Conservation (phyloP, 495 filamentous ascomycete genomes). For the Podospora pseudocomata region DNA sequence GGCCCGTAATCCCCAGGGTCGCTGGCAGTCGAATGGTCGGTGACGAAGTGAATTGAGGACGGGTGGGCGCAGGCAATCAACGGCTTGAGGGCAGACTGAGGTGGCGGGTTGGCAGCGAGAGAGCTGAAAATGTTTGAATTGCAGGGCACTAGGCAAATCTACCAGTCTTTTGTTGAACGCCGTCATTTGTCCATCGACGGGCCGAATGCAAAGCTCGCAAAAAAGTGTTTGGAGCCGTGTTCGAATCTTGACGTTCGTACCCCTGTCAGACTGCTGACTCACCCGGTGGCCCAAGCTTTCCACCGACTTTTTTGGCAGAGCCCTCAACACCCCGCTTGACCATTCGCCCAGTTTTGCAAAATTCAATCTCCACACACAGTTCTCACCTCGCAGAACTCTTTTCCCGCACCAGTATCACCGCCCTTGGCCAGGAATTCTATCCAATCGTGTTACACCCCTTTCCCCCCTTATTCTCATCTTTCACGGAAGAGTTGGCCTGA, state of each 20-base stretch:
- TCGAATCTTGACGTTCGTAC: constrained; percentile 20
- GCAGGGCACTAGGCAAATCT: not conserved
- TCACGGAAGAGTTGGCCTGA: not conserved
- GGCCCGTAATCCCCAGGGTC: not conserved
- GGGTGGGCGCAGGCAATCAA: not conserved
- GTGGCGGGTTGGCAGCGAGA: not conserved
- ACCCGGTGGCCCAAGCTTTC: constrained; percentile 19
- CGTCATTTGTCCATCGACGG: not conserved
- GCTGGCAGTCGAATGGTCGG: not conserved
- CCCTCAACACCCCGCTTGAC: constrained; percentile 30
- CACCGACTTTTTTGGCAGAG: constrained; percentile 8
- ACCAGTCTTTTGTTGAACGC: not conserved
- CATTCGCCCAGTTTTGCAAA: constrained; percentile 20
- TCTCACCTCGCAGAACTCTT: constrained; percentile 15
- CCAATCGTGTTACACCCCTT: constrained; percentile 34
- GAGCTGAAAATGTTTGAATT: not conserved
- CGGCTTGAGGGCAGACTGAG: not conserved
- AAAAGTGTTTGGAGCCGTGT: not conserved
- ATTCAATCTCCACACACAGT: constrained; percentile 12
- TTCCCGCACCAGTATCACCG: constrained; percentile 31
- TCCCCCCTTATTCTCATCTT: not conserved
- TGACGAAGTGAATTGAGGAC: not conserved
- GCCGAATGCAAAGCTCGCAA: not conserved
- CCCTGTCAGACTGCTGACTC: constrained; percentile 19
- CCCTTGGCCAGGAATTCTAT: constrained; percentile 15